Base-by-base conservation (phyloP, 139 green algal species). In the Penium margaritaceum region DNA sequence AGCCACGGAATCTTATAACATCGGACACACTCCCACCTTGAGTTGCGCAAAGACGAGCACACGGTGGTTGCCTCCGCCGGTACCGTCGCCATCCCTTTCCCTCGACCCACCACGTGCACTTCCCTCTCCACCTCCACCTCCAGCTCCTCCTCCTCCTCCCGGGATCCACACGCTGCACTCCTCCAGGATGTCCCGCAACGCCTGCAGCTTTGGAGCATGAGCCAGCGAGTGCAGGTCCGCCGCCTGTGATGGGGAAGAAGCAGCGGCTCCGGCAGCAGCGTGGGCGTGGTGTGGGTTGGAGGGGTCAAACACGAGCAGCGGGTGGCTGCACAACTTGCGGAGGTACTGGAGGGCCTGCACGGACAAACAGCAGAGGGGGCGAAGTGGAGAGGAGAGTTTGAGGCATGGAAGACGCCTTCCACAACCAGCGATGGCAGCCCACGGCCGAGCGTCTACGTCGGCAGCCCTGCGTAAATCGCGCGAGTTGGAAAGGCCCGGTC, bases 1-100 rank as follows among this genome's bases (percentile, higher is more conserved):
- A n/a, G n/a, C n/a, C n/a, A n/a, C n/a, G n/a, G n/a, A n/a, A n/a
- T n/a, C n/a, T n/a, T n/a, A n/a, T n/a, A n/a, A n/a, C n/a, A n/a
- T n/a, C n/a, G n/a, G n/a, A n/a, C n/a, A n/a, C n/a, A n/a, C n/a
- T n/a, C n/a, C n/a, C 2, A 75, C 76, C 63, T 89, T 91, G 21
- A 96, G 79, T 85, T 99, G 94, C 5, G 91, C 90, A 88, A 99
- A 99, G 6, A 98, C 84, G 30, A 99, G 89, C 80, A 96, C 84
- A 15, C 92, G 81, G 81, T 97, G 93, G 1, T 86, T 44, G 24
- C 44, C 39, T 6, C 44, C 67, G 19, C 24, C 30, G 47, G 12
- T 60, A 6, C n/a, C n/a, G n/a, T n/a, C n/a, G n/a, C n/a, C n/a
- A n/a, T n/a, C n/a, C n/a, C n/a, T n/a, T n/a, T n/a, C n/a, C n/a